phyloP scores from a whole-genome alignment of 352 stramenopile species.

The Elongisporangium prolatum region DNA sequence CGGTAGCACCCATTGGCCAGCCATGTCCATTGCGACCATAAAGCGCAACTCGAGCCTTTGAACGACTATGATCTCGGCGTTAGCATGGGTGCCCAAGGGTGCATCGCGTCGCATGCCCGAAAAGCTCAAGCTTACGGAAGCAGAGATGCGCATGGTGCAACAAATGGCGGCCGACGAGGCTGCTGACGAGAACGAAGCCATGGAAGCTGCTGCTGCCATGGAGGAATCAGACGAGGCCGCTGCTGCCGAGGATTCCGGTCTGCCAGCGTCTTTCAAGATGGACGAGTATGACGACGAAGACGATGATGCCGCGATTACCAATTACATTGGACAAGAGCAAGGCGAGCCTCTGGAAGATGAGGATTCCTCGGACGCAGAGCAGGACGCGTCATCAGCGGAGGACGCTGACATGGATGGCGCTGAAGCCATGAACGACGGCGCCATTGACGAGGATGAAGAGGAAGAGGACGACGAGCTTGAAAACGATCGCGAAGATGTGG shows the following conservation, averaged over 20 bases:
- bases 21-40: not conserved
- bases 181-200: constrained; percentile 47
- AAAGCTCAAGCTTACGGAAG: constrained; percentile 83
- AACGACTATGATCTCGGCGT: constrained; percentile 45
- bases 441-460: constrained; percentile 48
- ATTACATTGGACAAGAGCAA: constrained; percentile 51
- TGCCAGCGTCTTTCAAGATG: constrained; percentile 79
- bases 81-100: constrained; percentile 53
- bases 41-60: constrained; percentile 1
- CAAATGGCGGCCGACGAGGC: constrained; percentile 72
- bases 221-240: constrained; percentile 16
- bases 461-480: constrained; percentile 67
- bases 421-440: constrained; percentile 32
- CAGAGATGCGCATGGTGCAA: constrained; percentile 79
- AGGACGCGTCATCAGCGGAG: constrained; percentile 25
- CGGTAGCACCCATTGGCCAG: not conserved
- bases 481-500: constrained; percentile 90
- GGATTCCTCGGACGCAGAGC: constrained; percentile 23
- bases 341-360: constrained; percentile 17
- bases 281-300: constrained; percentile 88
- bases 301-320: constrained; percentile 77
- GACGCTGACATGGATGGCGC: constrained; percentile 25
- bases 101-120: constrained; percentile 61
- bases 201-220: constrained; percentile 47
- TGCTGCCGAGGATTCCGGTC: constrained; percentile 30